These are phyloP conservation scores for Geranium rotundifolium DNA, from an alignment of 345 rosid species.

Conservation along the genomic window DNA sequence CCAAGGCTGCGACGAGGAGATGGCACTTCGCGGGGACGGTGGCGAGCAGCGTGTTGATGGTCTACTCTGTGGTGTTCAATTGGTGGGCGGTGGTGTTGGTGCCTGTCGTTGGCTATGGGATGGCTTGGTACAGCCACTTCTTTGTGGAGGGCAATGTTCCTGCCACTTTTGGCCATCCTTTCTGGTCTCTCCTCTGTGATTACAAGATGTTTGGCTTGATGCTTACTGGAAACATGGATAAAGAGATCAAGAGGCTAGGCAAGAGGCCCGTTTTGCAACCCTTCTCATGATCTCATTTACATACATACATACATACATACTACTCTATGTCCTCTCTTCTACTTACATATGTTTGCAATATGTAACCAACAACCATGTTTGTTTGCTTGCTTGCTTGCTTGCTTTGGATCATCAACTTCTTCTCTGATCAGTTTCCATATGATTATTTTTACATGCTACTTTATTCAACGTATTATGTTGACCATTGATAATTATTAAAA, in stretches of 20 bases:
- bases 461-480: too few species aligned
- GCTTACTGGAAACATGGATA: slow-evolving; percentile 90
- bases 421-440: too few species aligned
- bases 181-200: slow-evolving; percentile 84
- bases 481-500: too few species aligned
- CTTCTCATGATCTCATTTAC: slow-evolving; percentile 23
- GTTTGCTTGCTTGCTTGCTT: too few species aligned
- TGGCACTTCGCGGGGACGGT: slow-evolving; percentile 86
- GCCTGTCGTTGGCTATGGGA: slow-evolving; percentile 69
- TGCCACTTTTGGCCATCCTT: slow-evolving; percentile 71
- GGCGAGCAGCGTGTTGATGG: slow-evolving; percentile 29
- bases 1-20: slow-evolving; percentile 69
- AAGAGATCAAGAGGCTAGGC: slow-evolving; percentile 88
- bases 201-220: slow-evolving; percentile 85
- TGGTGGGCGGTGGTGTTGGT: slow-evolving; percentile 49
- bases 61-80: slow-evolving; percentile 45
- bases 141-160: slow-evolving; percentile 85
- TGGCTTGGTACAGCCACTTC: slow-evolving; percentile 95
- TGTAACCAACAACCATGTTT: too few species aligned
- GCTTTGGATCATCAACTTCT: too few species aligned
- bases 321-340: too few species aligned
- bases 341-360: too few species aligned
- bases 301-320: too few species aligned
- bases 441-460: too few species aligned
- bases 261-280: slow-evolving; percentile 71